Evolutionary conservation across 208 protist genomes (phyloP), one percentile per base, ranked within the genome.

Genomic region (Wallacemonas rigidus): DNA sequence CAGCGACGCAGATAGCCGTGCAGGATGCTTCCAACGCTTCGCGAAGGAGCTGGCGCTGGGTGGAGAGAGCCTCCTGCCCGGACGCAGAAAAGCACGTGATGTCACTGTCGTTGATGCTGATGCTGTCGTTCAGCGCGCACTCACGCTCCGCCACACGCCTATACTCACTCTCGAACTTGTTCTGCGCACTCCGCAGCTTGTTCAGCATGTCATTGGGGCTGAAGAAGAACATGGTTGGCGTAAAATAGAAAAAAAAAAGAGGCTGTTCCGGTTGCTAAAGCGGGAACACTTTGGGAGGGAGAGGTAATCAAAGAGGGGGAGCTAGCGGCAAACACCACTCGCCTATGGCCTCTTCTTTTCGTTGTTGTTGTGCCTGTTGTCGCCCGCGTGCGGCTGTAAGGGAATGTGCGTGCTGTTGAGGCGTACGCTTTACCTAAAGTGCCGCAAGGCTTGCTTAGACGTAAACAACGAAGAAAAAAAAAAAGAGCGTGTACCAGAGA

Each of bases 1-100:
- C 78, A 2, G 67, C 76, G 17, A 89, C 81, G 67, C 81, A 77
- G 45, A 89, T 72, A 2, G 71, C 67, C 2, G 80, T 86, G 76
- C 83, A 86, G 8, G 60, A 6, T 11, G 43, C 38, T 41, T 65
- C 60, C 12, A 65, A n/a, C 3, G 60, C 60, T n/a, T 65, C 60
- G 43, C 60, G 60, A 4, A 80, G 68, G 9, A 78, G 53, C 17
- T 76, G 69, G 15, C 82, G 75, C 26, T 72, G 39, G 3, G 76
- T 64, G 26, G 54, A 48, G 1, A 87, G 73, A 7, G 53, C 64
- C 35, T 74, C 69, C 2, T 17, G 56, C 15, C 6, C 43, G 17
- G 9, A 26, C 1, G 14, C 60, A 8, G 4, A 6, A 38, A 17
- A 11, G 17, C 38, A 50, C 8, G 15, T 1, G 43, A 26, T 51